Percentiles rank a stretch among this genome's conserved stretches.
Conservation (phyloP, 306 rosid genomes). For the Sesbania bispinosa region DNA sequence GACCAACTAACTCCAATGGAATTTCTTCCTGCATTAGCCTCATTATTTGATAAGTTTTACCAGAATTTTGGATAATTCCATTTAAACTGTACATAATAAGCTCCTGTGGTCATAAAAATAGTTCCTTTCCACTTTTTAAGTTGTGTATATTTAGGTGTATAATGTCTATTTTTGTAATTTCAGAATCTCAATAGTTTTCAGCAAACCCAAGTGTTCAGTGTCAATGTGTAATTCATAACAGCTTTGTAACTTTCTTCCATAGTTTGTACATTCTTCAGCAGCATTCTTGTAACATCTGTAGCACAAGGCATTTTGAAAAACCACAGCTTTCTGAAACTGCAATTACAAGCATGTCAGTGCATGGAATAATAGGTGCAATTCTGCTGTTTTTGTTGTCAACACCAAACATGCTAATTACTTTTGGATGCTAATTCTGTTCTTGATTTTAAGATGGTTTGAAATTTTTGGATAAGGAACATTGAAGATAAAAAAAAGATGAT, state of each 20-base stretch:
- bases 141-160: neutral
- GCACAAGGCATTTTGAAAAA: neutral
- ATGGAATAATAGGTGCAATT: constrained; percentile 2
- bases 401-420: neutral
- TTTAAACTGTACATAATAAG: no score
- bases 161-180: neutral
- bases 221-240: neutral
- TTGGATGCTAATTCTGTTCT: neutral
- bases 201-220: neutral
- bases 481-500: neutral
- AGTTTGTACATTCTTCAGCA: neutral
- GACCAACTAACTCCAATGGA: no score
- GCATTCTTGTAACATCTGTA: neutral
- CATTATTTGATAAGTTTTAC: no score
- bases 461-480: neutral
- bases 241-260: neutral
- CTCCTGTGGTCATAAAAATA: neutral
- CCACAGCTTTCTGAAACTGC: neutral
- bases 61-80: no score
- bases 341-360: neutral
- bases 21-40: neutral
- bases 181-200: neutral
- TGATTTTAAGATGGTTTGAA: neutral
- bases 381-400: neutral
- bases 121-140: neutral